phyloP scores from a whole-genome alignment of 768 basidiomycete species.

The Psilocybe sp. region DNA sequence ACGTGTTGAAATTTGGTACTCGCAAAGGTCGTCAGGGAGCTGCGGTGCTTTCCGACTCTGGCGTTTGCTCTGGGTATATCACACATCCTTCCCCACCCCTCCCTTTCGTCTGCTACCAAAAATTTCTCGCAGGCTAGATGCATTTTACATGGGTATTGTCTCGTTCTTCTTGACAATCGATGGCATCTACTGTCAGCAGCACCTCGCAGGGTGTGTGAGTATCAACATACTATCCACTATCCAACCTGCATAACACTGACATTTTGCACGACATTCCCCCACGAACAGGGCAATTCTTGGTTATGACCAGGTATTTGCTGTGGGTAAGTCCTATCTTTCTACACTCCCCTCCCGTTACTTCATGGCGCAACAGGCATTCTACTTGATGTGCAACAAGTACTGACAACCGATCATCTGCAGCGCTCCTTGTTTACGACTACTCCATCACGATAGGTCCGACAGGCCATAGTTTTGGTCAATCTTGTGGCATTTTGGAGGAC shows the following conservation, averaged over 20 bases:
- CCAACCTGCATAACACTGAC: not conserved
- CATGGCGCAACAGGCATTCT: no score
- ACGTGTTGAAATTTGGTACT: no score
- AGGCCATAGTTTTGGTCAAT: not conserved
- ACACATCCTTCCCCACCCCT: not conserved
- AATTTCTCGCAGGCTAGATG: not conserved
- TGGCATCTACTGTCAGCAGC: no score
- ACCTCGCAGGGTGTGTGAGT: not conserved
- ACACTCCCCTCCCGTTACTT: no score
- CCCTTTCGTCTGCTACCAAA: not conserved
- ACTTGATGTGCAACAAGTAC: not conserved
- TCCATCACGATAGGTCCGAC: slow-evolving; percentile 31
- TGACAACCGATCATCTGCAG: slow-evolving; percentile 17
- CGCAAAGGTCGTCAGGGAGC: slow-evolving; percentile 9
- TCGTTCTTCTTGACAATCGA: no score
- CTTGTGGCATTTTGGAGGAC: not conserved
- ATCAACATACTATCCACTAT: not conserved
- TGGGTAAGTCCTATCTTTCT: slow-evolving; percentile 23
- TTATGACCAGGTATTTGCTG: slow-evolving; percentile 28
- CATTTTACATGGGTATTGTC: not conserved
- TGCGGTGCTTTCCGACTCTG: slow-evolving; percentile 5
- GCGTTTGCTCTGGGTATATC: not conserved
- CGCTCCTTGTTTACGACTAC: slow-evolving; percentile 38
- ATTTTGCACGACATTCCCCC: not conserved
- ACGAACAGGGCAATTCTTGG: slow-evolving; percentile 21